phyloP scores from a whole-genome alignment of 345 rosid species.

The Ricinus communis region DNA sequence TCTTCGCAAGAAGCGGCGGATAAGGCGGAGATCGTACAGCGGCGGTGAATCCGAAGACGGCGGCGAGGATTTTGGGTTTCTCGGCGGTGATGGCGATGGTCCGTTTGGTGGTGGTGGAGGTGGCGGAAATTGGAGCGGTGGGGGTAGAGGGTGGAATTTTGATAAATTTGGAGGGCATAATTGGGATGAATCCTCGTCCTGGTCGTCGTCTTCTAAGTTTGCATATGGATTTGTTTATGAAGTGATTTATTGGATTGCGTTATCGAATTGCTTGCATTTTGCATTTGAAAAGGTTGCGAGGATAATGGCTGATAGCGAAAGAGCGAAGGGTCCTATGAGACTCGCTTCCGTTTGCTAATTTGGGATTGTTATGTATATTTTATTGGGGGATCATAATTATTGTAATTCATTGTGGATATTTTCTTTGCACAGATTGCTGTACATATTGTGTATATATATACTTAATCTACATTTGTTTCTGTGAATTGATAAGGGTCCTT shows the following conservation, averaged over 20 bases:
- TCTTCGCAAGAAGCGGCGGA: constrained; percentile 53
- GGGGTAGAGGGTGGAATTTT: constrained; percentile 65
- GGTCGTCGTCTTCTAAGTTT: constrained; percentile 52
- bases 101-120: constrained; percentile 47
- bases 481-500: neutral
- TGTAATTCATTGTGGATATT: neutral
- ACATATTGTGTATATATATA: constrained; percentile 15
- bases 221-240: constrained; percentile 83
- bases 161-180: constrained; percentile 51
- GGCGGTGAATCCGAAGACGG: constrained; percentile 51
- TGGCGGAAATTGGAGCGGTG: constrained; percentile 38
- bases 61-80: constrained; percentile 42
- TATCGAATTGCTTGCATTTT: constrained; percentile 82
- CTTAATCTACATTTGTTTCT: neutral
- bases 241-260: constrained; percentile 88
- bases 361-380: neutral
- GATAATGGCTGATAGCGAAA: constrained; percentile 38
- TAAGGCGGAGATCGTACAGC: constrained; percentile 45
- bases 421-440: constrained; percentile 7
- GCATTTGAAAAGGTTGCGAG: constrained; percentile 72
- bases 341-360: constrained; percentile 52
- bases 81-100: constrained; percentile 43
- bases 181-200: constrained; percentile 62
- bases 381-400: neutral
- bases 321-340: constrained; percentile 61